Evolutionary conservation across 176 grass and related monocot species (phyloP).

Genomic region (Carex littledalei): DNA sequence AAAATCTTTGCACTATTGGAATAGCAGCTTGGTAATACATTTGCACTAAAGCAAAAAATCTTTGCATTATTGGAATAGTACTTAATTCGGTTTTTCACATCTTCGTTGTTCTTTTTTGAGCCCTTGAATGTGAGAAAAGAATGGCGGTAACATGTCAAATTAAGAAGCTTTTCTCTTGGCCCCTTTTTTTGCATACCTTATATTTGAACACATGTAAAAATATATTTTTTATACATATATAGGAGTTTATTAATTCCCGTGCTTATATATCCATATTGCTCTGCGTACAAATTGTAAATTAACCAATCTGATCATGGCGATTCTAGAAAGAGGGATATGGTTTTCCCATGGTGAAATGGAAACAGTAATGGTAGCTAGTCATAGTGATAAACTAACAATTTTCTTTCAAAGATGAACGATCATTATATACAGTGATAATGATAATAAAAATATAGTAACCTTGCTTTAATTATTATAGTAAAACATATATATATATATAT

Average conservation of each 20-base stretch:
- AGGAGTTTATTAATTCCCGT: background rate
- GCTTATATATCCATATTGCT: background rate
- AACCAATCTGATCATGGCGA: background rate
- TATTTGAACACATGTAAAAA: background rate
- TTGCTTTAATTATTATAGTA: background rate
- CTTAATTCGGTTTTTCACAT: background rate
- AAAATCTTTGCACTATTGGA: conserved; percentile 4
- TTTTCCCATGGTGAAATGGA: background rate
- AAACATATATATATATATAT: background rate
- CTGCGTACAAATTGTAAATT: background rate
- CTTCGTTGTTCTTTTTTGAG: background rate
- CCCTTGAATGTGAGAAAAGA: background rate
- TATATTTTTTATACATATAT: no score
- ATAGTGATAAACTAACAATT: background rate
- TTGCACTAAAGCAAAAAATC: background rate
- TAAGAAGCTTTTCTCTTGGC: background rate
- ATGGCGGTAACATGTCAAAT: background rate
- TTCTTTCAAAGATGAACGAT: background rate
- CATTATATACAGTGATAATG: background rate
- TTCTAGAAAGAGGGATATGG: background rate
- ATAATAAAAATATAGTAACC: background rate
- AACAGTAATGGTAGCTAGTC: background rate
- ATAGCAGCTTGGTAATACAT: background rate
- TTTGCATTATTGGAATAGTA: background rate
- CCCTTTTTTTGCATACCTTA: background rate